A percentile compares a stretch with the other conserved stretches of the same genome.
Conservation (phyloP, 352 stramenopile species). For the Globisporangium parvum region DNA sequence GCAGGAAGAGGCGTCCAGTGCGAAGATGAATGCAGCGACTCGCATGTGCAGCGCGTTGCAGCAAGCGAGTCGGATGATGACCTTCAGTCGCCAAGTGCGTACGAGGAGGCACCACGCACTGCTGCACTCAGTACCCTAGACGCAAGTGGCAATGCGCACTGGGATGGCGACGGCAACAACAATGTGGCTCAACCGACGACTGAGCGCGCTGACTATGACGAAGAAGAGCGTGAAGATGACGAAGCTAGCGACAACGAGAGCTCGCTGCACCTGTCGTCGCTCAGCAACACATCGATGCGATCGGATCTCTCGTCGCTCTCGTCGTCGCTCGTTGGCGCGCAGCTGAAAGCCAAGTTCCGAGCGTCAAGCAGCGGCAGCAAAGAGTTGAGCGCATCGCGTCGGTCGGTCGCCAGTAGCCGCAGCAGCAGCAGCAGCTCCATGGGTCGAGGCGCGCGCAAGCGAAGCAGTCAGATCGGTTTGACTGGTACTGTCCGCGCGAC, state of each 20-base stretch:
- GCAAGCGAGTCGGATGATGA: too few species aligned
- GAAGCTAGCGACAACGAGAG: slow-evolving; percentile 24
- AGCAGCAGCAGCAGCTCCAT: not conserved
- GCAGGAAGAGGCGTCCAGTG: slow-evolving; percentile 15
- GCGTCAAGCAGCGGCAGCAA: not conserved
- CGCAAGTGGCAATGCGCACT: too few species aligned
- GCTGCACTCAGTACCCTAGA: too few species aligned
- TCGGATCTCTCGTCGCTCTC: slow-evolving; percentile 64
- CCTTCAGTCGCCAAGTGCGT: too few species aligned
- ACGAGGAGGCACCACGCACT: too few species aligned
- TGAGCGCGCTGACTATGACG: not conserved
- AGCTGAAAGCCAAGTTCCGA: slow-evolving; percentile 5
- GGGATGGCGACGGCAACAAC: too few species aligned
- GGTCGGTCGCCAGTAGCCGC: not conserved
- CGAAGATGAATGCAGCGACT: not conserved
- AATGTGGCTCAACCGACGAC: not conserved
- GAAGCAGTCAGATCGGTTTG: not conserved
- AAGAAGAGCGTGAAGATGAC: slow-evolving; percentile 8
- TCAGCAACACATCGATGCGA: slow-evolving; percentile 34
- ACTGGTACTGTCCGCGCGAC: not conserved
- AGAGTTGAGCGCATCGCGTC: not conserved
- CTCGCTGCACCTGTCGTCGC: slow-evolving; percentile 56
- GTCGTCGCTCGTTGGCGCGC: slow-evolving; percentile 36
- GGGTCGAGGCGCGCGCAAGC: not conserved
- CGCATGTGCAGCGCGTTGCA: too few species aligned